Conservation (phyloP, 495 filamentous ascomycete species). For the Stereocaulon alpinum region DNA sequence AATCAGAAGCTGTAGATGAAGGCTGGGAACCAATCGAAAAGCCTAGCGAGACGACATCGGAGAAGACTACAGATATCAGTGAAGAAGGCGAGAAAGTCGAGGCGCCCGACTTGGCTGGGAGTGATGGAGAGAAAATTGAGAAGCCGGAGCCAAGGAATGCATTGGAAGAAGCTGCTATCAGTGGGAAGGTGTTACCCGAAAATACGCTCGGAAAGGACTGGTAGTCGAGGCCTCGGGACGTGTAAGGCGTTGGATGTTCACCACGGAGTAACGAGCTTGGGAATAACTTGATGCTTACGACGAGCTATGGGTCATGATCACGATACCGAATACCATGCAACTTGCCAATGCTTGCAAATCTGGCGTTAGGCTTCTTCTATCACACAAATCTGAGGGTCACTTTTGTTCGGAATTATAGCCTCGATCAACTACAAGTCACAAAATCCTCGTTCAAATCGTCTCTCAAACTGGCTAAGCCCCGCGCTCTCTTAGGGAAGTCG, state of each 20-base stretch:
- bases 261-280: no score
- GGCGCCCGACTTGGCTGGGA: conserved; percentile 1
- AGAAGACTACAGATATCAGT: conserved; percentile 3
- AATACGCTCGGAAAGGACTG: conserved; percentile 14
- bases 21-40: conserved; percentile 34
- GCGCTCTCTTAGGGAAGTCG: no score
- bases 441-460: no score
- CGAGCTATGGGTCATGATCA: no score
- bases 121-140: conserved; percentile 17
- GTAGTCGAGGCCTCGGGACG: background rate
- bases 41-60: conserved; percentile 17
- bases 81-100: conserved; percentile 16
- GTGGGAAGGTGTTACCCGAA: background rate
- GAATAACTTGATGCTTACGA: background rate
- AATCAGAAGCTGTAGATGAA: conserved; percentile 21
- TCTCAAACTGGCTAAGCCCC: no score
- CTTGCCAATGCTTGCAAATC: no score
- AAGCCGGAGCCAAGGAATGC: background rate
- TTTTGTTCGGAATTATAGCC: no score
- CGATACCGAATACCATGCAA: no score
- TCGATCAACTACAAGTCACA: no score
- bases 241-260: conserved; percentile 2
- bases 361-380: no score
- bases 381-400: no score
- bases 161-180: background rate